These are phyloP conservation scores for Trypanosoma lewisi DNA, from an alignment of 208 protist genomes.

Conservation along the genomic window DNA sequence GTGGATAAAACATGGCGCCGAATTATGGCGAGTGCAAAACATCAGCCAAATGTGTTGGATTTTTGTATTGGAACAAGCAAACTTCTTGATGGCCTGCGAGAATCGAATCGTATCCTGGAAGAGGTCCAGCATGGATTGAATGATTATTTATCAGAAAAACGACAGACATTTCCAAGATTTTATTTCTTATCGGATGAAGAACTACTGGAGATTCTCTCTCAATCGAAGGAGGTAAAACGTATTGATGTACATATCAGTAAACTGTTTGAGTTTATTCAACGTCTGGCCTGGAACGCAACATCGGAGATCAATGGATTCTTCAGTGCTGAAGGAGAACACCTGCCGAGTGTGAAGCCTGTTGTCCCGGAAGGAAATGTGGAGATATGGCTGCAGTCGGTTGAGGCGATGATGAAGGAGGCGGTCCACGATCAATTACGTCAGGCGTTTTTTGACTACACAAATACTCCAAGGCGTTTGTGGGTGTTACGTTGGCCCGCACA, in stretches of 20 bases:
- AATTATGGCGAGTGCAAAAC: slow-evolving; percentile 81
- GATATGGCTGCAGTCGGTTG: slow-evolving; percentile 94
- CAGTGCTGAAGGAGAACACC: slow-evolving; percentile 92
- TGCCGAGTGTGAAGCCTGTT: slow-evolving; percentile 82
- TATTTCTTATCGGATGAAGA: slow-evolving; percentile 95
- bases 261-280: slow-evolving; percentile 94
- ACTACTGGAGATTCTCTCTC: slow-evolving; percentile 95
- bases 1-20: slow-evolving; percentile 96
- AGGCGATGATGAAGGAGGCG: slow-evolving; percentile 92
- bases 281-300: slow-evolving; percentile 74
- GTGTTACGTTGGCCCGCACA: slow-evolving; percentile 92
- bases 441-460: slow-evolving; percentile 62
- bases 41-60: slow-evolving; percentile 91
- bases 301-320: slow-evolving; percentile 91
- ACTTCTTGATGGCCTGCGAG: slow-evolving; percentile 92
- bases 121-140: slow-evolving; percentile 96
- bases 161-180: slow-evolving; percentile 92
- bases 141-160: slow-evolving; percentile 96
- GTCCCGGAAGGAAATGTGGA: slow-evolving; percentile 95
- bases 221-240: slow-evolving; percentile 93
- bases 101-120: slow-evolving; percentile 94
- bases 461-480: slow-evolving; percentile 75
- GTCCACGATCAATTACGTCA: slow-evolving; percentile 79
- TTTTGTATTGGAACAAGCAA: slow-evolving; percentile 94
- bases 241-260: slow-evolving; percentile 96